These are phyloP conservation scores for Talaromyces atroroseus DNA, from an alignment of 2,329 filamentous ascomycete species.

Conservation along the genomic window DNA sequence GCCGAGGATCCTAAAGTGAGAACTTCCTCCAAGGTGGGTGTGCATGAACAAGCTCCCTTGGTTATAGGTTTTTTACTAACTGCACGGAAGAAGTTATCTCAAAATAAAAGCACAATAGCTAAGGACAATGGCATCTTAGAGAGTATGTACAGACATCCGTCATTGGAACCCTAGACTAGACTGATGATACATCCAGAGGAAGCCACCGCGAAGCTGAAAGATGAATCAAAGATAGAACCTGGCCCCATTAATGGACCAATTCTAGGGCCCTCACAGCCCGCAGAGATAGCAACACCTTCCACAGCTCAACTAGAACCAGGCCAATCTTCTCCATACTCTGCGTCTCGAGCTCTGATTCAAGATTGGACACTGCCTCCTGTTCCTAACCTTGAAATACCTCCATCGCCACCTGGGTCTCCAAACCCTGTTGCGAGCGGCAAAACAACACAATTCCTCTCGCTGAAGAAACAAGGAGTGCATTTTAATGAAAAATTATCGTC, in stretches of 20 bases:
- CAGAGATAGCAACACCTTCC: slow-evolving; percentile 17
- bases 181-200: slow-evolving; percentile 1
- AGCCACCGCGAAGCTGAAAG: neutral
- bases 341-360: slow-evolving; percentile 47
- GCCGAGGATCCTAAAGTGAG: slow-evolving; percentile 17
- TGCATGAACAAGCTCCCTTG: neutral
- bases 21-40: slow-evolving; percentile 21
- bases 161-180: neutral
- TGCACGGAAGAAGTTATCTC: neutral
- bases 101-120: neutral
- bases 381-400: slow-evolving; percentile 41
- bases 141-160: neutral
- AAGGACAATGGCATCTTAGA: neutral
- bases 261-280: slow-evolving; percentile 32
- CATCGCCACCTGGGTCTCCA: slow-evolving; percentile 43
- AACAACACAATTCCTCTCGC: slow-evolving; percentile 54
- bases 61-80: neutral
- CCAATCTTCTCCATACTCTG: slow-evolving; percentile 45
- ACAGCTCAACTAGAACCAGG: slow-evolving; percentile 14
- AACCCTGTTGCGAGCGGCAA: slow-evolving; percentile 47
- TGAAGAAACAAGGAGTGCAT: slow-evolving; percentile 59
- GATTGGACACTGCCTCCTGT: slow-evolving; percentile 51
- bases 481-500: slow-evolving; percentile 58
- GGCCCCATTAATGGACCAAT: slow-evolving; percentile 24
- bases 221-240: neutral